Evolutionary conservation across 176 grass and related monocot species (phyloP), one percentile per base, ranked within the genome.

Genomic region (Carex cristatella): DNA sequence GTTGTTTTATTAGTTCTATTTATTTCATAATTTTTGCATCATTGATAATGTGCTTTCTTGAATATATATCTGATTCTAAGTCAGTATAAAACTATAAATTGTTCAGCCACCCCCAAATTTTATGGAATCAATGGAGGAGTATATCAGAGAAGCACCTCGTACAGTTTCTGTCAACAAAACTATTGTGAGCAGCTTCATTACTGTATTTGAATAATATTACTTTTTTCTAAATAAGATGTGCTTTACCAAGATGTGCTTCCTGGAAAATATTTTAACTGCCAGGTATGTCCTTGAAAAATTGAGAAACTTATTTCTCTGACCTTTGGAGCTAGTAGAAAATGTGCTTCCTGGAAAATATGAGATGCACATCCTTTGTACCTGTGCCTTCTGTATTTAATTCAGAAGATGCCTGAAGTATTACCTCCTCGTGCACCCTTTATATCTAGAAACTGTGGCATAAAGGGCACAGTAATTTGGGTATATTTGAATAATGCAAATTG

Each of bases 41-140:
- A 55, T 37, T 33, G 72, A 58, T 10, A 6, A 73, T 28, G 32
- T 57, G 30, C 31, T 60, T 74, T 48, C 7, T 7, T 37, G 7
- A 44, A 61, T 48, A 16, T 44, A 82, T 7, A 64, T 51, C 37
- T 61, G 18, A 87, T 85, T 51, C 14, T 40, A 69, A 88, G 79
- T 83, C n/a, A 5, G 38, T 72, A 3, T 75, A 66, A 48, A 58
- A 5, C 23, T 72, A 3, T 75, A 66, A 48, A 58, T 63, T 84
- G 27, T 87, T 69, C 87, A 97, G 94, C 90, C 90, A 9, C 92
- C 90, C 8, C 10, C 86, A 79, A 89, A 91, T 28, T 97, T 97
- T 90, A 73, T 93, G 51, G 87, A 15, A 81, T 92, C 94, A 27
- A 97, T 97, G 94, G 94, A 97, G 72, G 94, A 97, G 83, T 97